phyloP scores from a whole-genome alignment of 331 rosid genomes.

The Saraca asoca region DNA sequence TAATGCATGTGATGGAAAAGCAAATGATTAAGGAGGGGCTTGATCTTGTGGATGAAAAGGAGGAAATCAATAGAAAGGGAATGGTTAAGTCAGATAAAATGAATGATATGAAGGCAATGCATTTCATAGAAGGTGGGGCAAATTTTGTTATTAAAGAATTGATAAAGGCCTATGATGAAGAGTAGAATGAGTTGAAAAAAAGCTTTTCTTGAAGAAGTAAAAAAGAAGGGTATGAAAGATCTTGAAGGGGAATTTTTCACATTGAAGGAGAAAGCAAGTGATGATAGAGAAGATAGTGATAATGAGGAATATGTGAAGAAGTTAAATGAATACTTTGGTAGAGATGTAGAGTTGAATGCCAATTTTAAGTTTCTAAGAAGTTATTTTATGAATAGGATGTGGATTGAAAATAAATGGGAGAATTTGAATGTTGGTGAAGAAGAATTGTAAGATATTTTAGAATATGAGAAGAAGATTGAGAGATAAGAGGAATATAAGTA shows the following conservation, averaged over 20 bases:
- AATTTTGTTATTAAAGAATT: conserved; percentile 41
- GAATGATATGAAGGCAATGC: too few species aligned
- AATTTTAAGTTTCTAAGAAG: conserved; percentile 54
- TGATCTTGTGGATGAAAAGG: conserved; percentile 19
- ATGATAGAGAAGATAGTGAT: conserved; percentile 41
- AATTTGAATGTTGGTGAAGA: conserved; percentile 47
- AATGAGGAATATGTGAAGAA: conserved; percentile 50
- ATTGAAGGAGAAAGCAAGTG: conserved; percentile 37
- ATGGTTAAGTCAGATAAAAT: background rate
- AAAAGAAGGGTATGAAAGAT: conserved; percentile 43
- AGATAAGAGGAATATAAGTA: conserved; percentile 79
- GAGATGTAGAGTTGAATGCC: conserved; percentile 48
- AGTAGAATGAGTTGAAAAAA: conserved; percentile 66
- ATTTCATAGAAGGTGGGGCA: too few species aligned
- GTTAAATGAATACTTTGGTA: conserved; percentile 68
- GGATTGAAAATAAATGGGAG: conserved; percentile 53
- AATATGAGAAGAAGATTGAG: conserved; percentile 72
- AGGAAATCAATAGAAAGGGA: too few species aligned
- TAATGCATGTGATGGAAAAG: conserved; percentile 73
- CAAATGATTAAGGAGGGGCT: conserved; percentile 74
- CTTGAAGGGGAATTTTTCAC: conserved; percentile 56
- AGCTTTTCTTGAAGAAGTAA: conserved; percentile 62
- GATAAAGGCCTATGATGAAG: conserved; percentile 52
- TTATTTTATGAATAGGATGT: conserved; percentile 63
- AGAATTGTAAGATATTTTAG: conserved; percentile 57